Evolutionary conservation across 2,329 filamentous ascomycete genomes (phyloP), one percentile per base, ranked within the genome.

Genomic region (Aspergillus chevalieri): DNA sequence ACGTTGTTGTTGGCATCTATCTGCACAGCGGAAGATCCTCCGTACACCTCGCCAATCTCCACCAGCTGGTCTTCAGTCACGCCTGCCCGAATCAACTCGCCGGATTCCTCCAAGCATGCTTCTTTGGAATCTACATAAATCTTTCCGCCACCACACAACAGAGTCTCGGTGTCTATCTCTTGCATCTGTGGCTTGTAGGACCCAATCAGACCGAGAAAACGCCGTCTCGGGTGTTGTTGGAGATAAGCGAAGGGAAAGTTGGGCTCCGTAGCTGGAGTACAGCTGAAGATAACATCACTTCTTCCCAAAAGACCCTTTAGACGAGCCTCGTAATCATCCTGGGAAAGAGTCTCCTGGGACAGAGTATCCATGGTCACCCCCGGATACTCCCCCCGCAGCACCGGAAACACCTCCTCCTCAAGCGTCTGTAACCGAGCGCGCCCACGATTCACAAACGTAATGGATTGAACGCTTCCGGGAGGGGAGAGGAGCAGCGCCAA

Each of bases 361-460:
- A 72, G 52, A n/a, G 62, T 54, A 2, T 43, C 50, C 28, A 66
- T 57, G 0, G 58, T 63, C 14, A 71, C 59, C 30, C 56, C 55
- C 17, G 74, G 68, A 61, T 74, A 70, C 6, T 61, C 61, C 1
- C 52, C 43, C 9, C 65, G 65, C 19, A 77, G 47, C 9, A 70
- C 62, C 1, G 47, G 47, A 6, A 71, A 51, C 0, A 70, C 55
- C 3, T 57, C 57, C 1, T 48, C 51, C 46, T 64, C 57, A 48
- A 71, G 57, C 48, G 77, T 68, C 0, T 69, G 63, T 75, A 86
- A 83, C 19, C 84, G 80, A 62, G 84, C 80, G 12, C 74, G 74
- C 3, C 66, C 62, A 10, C 87, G 83, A 60, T 90, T 93, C 59
- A 95, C 82, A 57, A 95, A 82, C 61, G 89, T 85, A 46, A 96